Evolutionary conservation across 768 basidiomycete genomes (phyloP).

Genomic region (Leccinum aurantiacum): DNA sequence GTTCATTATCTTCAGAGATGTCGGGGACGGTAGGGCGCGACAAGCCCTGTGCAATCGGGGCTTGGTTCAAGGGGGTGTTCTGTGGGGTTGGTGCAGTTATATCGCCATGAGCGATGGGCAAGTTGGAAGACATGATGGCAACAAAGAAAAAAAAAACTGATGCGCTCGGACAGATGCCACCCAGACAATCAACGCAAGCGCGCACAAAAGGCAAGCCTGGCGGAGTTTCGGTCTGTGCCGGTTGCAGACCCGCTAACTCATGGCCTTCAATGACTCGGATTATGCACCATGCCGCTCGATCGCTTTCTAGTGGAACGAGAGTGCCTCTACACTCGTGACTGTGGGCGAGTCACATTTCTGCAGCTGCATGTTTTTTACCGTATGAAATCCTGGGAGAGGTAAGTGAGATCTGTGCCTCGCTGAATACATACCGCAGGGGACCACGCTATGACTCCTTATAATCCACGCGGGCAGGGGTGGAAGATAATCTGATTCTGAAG

Average conservation of each 20-base stretch:
- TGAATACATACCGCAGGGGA: neutral
- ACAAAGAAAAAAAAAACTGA: constrained; percentile 23
- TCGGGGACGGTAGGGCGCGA: constrained; percentile 89
- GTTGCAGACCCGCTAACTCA: neutral
- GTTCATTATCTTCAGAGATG: constrained; percentile 80
- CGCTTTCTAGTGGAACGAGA: neutral
- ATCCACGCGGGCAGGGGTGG: neutral
- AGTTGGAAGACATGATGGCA: constrained; percentile 62
- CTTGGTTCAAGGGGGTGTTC: constrained; percentile 85
- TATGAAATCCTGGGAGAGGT: neutral
- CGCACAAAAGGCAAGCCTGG: constrained; percentile 25
- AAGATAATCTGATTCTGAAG: neutral
- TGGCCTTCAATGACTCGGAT: neutral
- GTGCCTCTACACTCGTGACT: neutral
- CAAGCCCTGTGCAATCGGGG: constrained; percentile 75
- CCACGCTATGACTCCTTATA: neutral
- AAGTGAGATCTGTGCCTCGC: neutral
- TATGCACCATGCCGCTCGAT: neutral
- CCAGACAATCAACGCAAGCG: constrained; percentile 26
- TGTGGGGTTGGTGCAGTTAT: constrained; percentile 90
- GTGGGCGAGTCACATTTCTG: neutral
- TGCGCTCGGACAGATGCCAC: constrained; percentile 17
- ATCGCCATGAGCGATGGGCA: constrained; percentile 60
- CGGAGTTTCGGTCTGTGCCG: constrained; percentile 40
- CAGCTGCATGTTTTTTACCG: neutral